Evolutionary conservation across 345 rosid species (phyloP), one percentile per base, ranked within the genome.

Genomic region (Durio zibethinus): DNA sequence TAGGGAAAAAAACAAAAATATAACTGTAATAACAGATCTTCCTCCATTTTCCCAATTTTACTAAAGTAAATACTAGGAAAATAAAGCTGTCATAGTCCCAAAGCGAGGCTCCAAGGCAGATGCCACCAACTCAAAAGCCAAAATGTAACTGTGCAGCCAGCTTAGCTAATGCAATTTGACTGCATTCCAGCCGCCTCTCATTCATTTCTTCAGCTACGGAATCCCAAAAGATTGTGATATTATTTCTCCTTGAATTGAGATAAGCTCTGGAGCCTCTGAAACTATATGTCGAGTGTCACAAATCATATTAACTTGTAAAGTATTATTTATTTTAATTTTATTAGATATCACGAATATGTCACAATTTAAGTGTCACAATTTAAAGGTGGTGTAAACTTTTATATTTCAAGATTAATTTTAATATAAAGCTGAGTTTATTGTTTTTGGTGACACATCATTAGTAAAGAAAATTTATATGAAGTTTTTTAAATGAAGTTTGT

Each of bases 101-200:
- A 96, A 90, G 50, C 98, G 99, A 57, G 98, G 91, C 85, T 96
- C 98, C 79, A 96, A 81, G 77, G 89, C 86, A 14, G 99, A 89
- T 16, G 91, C 85, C 79, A 96, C 87, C 68, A 92, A 83, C 84
- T 93, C 98, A 10, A 92, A 92, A 92, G 76, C 97, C 96, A 79
- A 93, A 91, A 74, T 96, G 94, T 36, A 93, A 84, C 81, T 91
- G 97, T 25, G 93, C 90, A 40, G 99, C 99, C 57, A 96, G 72
- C 43, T 96, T 98, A 0, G 99, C 93, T 57, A 96, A 77, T 63
- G 98, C 86, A 81, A 96, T 91, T 83, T 93, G 99, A 80, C 98
- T 92, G 75, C 98, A 92, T 77, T 96, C 98, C 81, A 93, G 97
- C 73, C 93, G 97, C 86, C 98, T 89, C 87, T 96, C 99, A 23